Conservation (phyloP, 345 rosid species). For the Gossypioides kirkii region DNA sequence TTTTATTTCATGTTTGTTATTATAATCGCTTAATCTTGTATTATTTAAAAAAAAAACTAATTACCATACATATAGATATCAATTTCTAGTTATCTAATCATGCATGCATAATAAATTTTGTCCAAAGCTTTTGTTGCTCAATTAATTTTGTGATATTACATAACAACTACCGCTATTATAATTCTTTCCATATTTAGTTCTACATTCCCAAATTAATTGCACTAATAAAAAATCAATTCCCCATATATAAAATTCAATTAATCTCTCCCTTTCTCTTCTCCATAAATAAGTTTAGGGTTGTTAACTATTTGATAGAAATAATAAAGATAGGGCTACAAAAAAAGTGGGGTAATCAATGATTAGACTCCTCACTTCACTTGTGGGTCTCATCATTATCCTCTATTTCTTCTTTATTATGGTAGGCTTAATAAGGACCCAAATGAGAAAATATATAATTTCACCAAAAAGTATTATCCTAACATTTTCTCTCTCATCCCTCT, state of each 20-base stretch:
- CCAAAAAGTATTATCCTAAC: no score
- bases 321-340: conserved; percentile 16
- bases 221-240: not conserved
- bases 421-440: no score
- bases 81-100: no score
- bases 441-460: no score
- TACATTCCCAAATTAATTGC: not conserved
- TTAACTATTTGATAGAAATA: not conserved
- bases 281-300: not conserved
- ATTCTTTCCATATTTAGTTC: not conserved
- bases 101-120: not conserved
- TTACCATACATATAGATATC: no score
- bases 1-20: no score
- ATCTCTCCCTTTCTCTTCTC: not conserved
- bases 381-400: conserved; percentile 21
- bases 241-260: not conserved
- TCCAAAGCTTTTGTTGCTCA: not conserved
- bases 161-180: not conserved
- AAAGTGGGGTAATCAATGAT: conserved; percentile 20
- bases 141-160: not conserved
- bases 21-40: no score
- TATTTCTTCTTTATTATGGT: not conserved
- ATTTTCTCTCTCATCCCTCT: no score
- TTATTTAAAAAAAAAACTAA: no score
- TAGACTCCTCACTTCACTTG: conserved; percentile 16